phyloP scores from a whole-genome alignment of 2,329 filamentous ascomycete species.

The Claviceps sp. region DNA sequence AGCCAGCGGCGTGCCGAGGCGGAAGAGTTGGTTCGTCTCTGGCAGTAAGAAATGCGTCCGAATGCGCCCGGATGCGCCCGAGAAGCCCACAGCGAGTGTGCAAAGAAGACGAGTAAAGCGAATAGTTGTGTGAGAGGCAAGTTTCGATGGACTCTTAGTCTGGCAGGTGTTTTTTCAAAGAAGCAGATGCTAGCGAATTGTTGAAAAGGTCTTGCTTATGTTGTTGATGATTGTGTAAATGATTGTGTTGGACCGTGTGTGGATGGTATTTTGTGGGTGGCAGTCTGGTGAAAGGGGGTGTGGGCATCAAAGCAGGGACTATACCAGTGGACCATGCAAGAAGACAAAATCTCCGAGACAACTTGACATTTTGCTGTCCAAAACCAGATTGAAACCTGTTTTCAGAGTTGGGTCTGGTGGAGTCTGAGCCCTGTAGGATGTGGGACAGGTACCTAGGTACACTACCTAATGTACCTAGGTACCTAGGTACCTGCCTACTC shows the following conservation, averaged over 20 bases:
- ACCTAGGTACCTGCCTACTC: too few relatives aligned
- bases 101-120: background rate
- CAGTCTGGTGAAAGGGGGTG: background rate
- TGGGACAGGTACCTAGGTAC: too few relatives aligned
- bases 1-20: background rate
- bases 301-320: background rate
- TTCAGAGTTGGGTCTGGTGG: too few relatives aligned
- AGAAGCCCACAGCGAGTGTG: background rate
- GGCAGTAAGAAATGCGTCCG: constrained; percentile 1
- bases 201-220: background rate
- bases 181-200: background rate
- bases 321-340: background rate
- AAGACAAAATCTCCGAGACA: background rate
- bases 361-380: background rate
- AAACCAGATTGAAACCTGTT: too few relatives aligned
- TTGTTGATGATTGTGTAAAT: background rate
- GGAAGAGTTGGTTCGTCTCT: background rate
- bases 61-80: constrained; percentile 5
- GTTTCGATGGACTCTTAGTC: background rate
- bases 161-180: background rate
- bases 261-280: too few relatives aligned
- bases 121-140: background rate
- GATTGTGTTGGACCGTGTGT: background rate
- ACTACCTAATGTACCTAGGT: too few relatives aligned
- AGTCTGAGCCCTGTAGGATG: too few relatives aligned